Percentiles rank a stretch among this genome's conserved stretches.
These are phyloP conservation scores for Pyracantha coccinea DNA, from an alignment of 331 rosid genomes.

Conservation along the genomic window DNA sequence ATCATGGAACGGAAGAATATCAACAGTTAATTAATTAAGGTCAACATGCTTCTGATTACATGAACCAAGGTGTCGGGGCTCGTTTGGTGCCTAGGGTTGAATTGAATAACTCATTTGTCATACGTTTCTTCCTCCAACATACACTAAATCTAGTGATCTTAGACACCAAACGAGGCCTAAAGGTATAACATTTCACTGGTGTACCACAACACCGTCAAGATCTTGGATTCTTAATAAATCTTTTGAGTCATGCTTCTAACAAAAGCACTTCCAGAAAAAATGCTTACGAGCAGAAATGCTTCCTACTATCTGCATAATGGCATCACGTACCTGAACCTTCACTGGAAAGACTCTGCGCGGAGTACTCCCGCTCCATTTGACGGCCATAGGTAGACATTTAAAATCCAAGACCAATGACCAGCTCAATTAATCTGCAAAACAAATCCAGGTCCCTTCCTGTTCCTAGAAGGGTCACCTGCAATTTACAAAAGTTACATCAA, in stretches of 20 bases:
- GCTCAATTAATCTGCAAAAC: constrained; percentile 17
- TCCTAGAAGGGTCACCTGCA: constrained; percentile 29
- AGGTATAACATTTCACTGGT: not conserved
- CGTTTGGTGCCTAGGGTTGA: not conserved
- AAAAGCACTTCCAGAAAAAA: not conserved
- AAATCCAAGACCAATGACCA: constrained; percentile 1
- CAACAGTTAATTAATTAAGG: not conserved
- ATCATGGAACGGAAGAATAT: constrained; percentile 14
- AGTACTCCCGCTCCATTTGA: constrained; percentile 57
- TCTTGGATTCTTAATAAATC: too few relatives aligned
- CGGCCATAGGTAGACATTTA: constrained; percentile 60
- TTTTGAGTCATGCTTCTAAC: too few relatives aligned
- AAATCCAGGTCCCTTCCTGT: constrained; percentile 17
- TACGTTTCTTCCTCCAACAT: not conserved
- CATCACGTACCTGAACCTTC: constrained; percentile 42
- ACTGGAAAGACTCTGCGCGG: constrained; percentile 37
- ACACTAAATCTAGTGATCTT: not conserved
- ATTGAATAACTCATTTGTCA: not conserved
- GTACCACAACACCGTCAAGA: too few relatives aligned
- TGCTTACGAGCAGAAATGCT: not conserved
- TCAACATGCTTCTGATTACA: not conserved
- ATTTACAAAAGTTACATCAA: constrained; percentile 9
- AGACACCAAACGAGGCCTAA: not conserved
- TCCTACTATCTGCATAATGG: not conserved
- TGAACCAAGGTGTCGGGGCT: not conserved